Evolutionary conservation across 495 filamentous ascomycete genomes (phyloP), one percentile per base, ranked within the genome.

Genomic region (Aeminium ludgeri): DNA sequence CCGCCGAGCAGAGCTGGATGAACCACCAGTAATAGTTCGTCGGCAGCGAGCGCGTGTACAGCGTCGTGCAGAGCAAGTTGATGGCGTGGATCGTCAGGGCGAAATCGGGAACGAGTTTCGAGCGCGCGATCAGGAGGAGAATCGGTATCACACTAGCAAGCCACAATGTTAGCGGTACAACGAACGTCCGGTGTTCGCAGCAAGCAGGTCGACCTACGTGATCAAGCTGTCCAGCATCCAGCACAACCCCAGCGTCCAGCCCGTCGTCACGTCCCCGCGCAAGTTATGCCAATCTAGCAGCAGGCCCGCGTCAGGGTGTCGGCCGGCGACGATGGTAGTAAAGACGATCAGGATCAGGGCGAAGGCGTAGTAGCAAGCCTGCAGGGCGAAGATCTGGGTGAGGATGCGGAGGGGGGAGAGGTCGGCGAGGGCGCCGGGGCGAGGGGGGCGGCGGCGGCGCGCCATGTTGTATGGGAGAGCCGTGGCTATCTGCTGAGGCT

Each of bases 41-140:
- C 4, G 91, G 91, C 3, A 96, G 49, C 1, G 72, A 65, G 35
- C 69, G 70, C 13, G 86, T 75, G 53, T 93, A 93, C 2, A 91
- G 52, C 7, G 68, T 73, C 2, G 79, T 79, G 47, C 81, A 58
- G 40, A 92, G 44, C n/a, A 94, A 70, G 50, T 95, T 84, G 23
- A 95, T 63, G 59, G 80, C 73, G 63, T 93, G 85, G 18, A 89
- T 70, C 1, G 89, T 92, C 17, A 95, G 67, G 6, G 83, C 77
- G 58, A 99, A 99, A 57, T 99, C 89, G 45, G 80, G 81, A 25
- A 95, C 77, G 28, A 94, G 74, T 55, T 95, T 95, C 19, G 78
- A 85, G 40, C 86, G 82, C 20, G 78, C 77, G 46, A 94, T 73
- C 43, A 94, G 65, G 37, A 85, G 58, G 25, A 86, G 68, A 28